Percentiles rank a stretch among this genome's conserved stretches.
phyloP scores from a whole-genome alignment of 768 basidiomycete genomes.

The Leccinum sublutescens region DNA sequence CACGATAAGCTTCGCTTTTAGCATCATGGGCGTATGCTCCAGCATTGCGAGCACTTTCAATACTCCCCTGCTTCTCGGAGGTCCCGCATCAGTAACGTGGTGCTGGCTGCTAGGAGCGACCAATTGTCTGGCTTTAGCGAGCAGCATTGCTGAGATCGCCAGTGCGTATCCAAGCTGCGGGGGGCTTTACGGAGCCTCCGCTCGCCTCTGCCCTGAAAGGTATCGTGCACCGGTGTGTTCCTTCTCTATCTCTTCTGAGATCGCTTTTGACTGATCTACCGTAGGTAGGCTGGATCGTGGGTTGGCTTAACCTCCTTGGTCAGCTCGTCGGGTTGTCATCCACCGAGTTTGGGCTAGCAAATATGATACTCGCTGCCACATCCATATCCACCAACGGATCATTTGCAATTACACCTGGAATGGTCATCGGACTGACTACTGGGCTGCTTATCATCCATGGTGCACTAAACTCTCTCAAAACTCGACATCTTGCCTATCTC shows the following conservation, averaged over 20 bases:
- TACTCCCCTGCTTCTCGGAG: conserved; percentile 37
- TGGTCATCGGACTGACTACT: conserved; percentile 41
- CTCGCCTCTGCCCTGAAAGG: conserved; percentile 62
- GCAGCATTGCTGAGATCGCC: conserved; percentile 32
- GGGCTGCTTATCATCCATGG: conserved; percentile 44
- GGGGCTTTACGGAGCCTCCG: conserved; percentile 67
- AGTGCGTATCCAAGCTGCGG: conserved; percentile 34
- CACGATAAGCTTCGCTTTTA: conserved; percentile 34
- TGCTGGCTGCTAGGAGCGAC: conserved; percentile 33
- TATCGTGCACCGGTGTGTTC: conserved; percentile 58
- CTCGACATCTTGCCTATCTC: conserved; percentile 34
- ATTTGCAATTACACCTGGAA: conserved; percentile 36
- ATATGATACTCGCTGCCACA: conserved; percentile 32
- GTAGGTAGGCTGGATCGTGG: conserved; percentile 30
- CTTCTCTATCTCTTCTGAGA: neutral
- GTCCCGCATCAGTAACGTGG: conserved; percentile 38
- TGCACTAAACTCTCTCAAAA: conserved; percentile 44
- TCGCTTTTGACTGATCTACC: neutral
- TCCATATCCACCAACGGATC: conserved; percentile 29
- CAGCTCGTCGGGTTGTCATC: conserved; percentile 32
- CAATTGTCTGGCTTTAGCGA: conserved; percentile 31
- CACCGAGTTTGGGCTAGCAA: conserved; percentile 37
- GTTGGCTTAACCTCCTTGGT: conserved; percentile 34
- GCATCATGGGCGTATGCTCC: conserved; percentile 38
- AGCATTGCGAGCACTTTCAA: conserved; percentile 40